phyloP scores from a whole-genome alignment of 768 basidiomycete species.

The Kwoniella dejecticola region DNA sequence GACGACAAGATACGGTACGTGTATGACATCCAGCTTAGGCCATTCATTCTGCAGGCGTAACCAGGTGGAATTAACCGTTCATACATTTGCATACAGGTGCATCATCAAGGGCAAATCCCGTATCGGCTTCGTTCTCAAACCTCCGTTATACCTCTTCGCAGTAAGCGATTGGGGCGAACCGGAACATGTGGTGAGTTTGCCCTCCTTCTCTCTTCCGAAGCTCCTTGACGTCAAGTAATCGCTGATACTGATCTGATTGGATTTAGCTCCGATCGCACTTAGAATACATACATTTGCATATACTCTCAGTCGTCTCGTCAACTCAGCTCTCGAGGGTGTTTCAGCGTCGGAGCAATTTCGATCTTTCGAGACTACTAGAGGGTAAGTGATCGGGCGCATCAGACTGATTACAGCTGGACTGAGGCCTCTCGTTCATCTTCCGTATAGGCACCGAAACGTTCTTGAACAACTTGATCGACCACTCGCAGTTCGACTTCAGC shows the following conservation, averaged over 20 bases:
- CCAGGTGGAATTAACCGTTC: slow-evolving; percentile 50
- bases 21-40: slow-evolving; percentile 37
- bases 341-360: slow-evolving; percentile 86
- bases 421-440: too few relatives aligned
- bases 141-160: slow-evolving; percentile 89
- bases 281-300: slow-evolving; percentile 92
- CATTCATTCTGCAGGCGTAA: neutral
- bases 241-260: neutral
- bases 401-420: too few relatives aligned
- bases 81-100: slow-evolving; percentile 58
- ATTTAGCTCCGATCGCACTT: slow-evolving; percentile 85
- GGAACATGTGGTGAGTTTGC: slow-evolving; percentile 79
- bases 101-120: slow-evolving; percentile 79
- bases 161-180: slow-evolving; percentile 93
- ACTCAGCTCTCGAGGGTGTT: slow-evolving; percentile 83
- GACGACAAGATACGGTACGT: slow-evolving; percentile 66
- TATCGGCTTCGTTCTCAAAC: slow-evolving; percentile 81
- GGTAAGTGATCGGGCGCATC: too few relatives aligned
- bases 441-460: slow-evolving; percentile 82
- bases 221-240: neutral
- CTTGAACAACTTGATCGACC: slow-evolving; percentile 68
- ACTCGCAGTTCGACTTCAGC: slow-evolving; percentile 76
- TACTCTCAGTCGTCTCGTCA: slow-evolving; percentile 84
- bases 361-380: slow-evolving; percentile 61
- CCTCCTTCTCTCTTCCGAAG: too few relatives aligned